Percentiles rank a stretch among this genome's conserved stretches.
phyloP scores from a whole-genome alignment of 768 basidiomycete species.

The Trametes cubensis region DNA sequence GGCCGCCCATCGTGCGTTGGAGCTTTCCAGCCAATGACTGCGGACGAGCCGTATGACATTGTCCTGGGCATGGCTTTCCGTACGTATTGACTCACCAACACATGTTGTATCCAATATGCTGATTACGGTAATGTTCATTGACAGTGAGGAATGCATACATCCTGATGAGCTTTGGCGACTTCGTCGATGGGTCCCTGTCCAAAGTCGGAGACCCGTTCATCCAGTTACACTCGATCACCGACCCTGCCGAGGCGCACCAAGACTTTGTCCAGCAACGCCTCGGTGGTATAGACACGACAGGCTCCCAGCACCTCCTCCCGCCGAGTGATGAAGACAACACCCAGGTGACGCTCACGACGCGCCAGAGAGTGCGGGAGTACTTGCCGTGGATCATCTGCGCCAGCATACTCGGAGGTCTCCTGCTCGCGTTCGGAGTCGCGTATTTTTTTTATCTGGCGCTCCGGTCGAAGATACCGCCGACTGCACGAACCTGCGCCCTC shows the following conservation, averaged over 20 bases:
- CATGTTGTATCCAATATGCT: background rate
- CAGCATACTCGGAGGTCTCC: conserved; percentile 25
- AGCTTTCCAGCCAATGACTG: conserved; percentile 34
- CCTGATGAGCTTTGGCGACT: conserved; percentile 40
- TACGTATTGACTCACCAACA: conserved; percentile 21
- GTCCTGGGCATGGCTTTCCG: conserved; percentile 40
- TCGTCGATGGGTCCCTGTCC: conserved; percentile 33
- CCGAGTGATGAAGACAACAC: conserved; percentile 24
- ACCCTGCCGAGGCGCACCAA: conserved; percentile 31
- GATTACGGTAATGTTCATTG: too few relatives aligned
- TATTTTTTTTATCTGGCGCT: conserved; percentile 25
- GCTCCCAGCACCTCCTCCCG: conserved; percentile 28
- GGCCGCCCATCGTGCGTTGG: conserved; percentile 36
- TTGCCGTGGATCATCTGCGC: conserved; percentile 34
- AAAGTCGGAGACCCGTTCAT: conserved; percentile 35
- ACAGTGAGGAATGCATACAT: conserved; percentile 41
- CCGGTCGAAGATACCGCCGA: conserved; percentile 27
- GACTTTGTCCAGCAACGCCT: conserved; percentile 38
- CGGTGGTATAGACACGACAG: conserved; percentile 35
- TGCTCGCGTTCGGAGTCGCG: conserved; percentile 25
- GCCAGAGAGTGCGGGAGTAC: conserved; percentile 27
- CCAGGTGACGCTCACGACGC: conserved; percentile 14
- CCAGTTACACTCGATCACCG: conserved; percentile 35
- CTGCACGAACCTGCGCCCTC: conserved; percentile 32
- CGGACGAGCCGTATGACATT: conserved; percentile 30